Conservation (phyloP, 129 eudicot species). For the Mikania micrantha region DNA sequence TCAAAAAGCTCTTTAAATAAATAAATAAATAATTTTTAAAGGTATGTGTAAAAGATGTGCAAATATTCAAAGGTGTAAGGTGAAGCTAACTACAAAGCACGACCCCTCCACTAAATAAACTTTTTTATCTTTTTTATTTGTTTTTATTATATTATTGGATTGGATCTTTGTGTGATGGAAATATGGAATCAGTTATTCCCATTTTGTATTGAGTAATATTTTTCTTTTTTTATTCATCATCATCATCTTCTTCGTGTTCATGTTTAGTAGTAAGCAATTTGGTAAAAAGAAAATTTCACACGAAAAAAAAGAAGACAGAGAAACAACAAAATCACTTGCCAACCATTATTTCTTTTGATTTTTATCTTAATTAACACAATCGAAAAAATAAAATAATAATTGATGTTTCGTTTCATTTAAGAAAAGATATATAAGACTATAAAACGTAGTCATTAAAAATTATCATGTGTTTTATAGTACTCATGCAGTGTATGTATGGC, state of each 20-base stretch:
- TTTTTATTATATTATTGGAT: constrained; percentile 5
- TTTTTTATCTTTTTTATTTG: background rate
- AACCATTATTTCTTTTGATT: too few relatives aligned
- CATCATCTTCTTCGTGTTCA: background rate
- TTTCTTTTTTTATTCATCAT: background rate
- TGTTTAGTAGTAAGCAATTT: too few relatives aligned
- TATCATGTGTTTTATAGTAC: too few relatives aligned
- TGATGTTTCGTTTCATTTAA: background rate
- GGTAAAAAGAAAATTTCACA: too few relatives aligned
- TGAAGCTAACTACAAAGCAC: background rate
- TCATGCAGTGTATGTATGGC: too few relatives aligned
- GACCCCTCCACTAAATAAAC: constrained; percentile 20
- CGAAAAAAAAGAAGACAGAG: too few relatives aligned
- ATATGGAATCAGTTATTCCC: constrained; percentile 8
- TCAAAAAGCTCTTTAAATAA: too few relatives aligned
- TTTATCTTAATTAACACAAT: too few relatives aligned
- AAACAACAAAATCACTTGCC: too few relatives aligned
- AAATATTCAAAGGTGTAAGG: constrained; percentile 10
- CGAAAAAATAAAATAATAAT: too few relatives aligned
- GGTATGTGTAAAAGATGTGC: background rate
- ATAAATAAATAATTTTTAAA: background rate
- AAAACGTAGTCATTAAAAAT: too few relatives aligned
- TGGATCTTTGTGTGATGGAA: background rate
- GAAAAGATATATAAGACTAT: too few relatives aligned
- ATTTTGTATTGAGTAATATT: background rate